These are phyloP conservation scores for Fusarium camptoceras DNA, from an alignment of 2,329 filamentous ascomycete genomes.

Conservation along the genomic window DNA sequence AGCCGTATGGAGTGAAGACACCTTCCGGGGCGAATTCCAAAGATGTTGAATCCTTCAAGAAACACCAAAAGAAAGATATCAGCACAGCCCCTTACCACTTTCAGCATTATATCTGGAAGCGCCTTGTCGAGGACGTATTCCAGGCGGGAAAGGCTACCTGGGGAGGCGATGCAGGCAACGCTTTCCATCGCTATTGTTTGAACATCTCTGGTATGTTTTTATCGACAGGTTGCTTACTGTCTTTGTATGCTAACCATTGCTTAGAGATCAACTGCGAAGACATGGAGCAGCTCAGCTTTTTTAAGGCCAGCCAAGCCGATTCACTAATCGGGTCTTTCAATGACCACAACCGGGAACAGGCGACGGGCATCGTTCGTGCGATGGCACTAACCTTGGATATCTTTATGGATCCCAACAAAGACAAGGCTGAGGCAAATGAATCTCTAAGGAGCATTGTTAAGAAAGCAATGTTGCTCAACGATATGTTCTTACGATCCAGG, in stretches of 20 bases:
- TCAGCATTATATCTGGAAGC: slow-evolving; percentile 22
- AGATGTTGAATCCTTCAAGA: slow-evolving; percentile 9
- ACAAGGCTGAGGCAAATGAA: not conserved
- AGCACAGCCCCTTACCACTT: not conserved
- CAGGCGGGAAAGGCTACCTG: slow-evolving; percentile 6
- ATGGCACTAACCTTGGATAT: slow-evolving; percentile 6
- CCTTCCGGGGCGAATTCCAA: not conserved
- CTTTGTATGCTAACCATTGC: not conserved
- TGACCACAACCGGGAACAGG: not conserved
- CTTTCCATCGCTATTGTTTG: slow-evolving; percentile 27
- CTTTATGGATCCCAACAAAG: slow-evolving; percentile 17
- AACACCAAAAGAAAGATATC: slow-evolving; percentile 2
- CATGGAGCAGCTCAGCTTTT: slow-evolving; percentile 21
- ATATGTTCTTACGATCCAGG: slow-evolving; percentile 16
- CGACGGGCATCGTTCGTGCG: not conserved
- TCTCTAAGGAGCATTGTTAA: slow-evolving; percentile 1
- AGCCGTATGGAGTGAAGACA: not conserved
- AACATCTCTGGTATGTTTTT: slow-evolving; percentile 15
- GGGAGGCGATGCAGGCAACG: slow-evolving; percentile 16
- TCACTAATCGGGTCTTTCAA: not conserved
- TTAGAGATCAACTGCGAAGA: slow-evolving; percentile 1
- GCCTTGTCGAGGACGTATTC: slow-evolving; percentile 11
- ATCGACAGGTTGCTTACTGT: accelerated
- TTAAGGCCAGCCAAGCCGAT: slow-evolving; percentile 19
- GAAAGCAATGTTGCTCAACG: slow-evolving; percentile 14